phyloP scores from a whole-genome alignment of 164 flowering plant genomes.

The Malania oleifera region DNA sequence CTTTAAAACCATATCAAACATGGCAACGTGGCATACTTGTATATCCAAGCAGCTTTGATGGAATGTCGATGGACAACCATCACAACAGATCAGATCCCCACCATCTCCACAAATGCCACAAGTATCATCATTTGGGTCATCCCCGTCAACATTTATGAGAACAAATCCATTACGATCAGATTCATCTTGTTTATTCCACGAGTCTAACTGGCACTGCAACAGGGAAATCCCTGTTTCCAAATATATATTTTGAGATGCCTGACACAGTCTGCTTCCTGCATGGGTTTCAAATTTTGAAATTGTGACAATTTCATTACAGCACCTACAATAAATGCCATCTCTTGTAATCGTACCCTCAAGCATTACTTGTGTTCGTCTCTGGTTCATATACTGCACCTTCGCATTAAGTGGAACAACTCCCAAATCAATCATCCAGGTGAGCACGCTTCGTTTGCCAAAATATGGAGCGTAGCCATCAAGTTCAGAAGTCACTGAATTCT shows the following conservation, averaged over 20 bases:
- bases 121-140: slow-evolving; percentile 74
- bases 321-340: slow-evolving; percentile 55
- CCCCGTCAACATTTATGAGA: slow-evolving; percentile 32
- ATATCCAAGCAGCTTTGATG: slow-evolving; percentile 60
- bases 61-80: slow-evolving; percentile 75
- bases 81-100: slow-evolving; percentile 71
- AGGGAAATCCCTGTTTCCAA: slow-evolving; percentile 46
- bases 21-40: slow-evolving; percentile 28
- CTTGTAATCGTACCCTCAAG: slow-evolving; percentile 42
- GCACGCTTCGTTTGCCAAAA: slow-evolving; percentile 43
- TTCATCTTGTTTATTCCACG: slow-evolving; percentile 56
- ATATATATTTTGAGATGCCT: slow-evolving; percentile 38
- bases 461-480: slow-evolving; percentile 28
- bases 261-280: slow-evolving; percentile 28
- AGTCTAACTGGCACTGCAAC: slow-evolving; percentile 43
- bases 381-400: slow-evolving; percentile 39
- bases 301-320: slow-evolving; percentile 35
- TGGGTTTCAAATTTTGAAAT: slow-evolving; percentile 45
- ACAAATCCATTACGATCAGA: slow-evolving; percentile 31
- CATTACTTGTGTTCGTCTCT: slow-evolving; percentile 16
- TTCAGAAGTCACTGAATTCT: slow-evolving; percentile 22
- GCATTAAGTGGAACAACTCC: slow-evolving; percentile 31
- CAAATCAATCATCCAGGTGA: slow-evolving; percentile 61
- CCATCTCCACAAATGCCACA: slow-evolving; percentile 79
- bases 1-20: not conserved